Evolutionary conservation across 768 basidiomycete genomes (phyloP).

Genomic region (Leucocoprinus birnbaumii): DNA sequence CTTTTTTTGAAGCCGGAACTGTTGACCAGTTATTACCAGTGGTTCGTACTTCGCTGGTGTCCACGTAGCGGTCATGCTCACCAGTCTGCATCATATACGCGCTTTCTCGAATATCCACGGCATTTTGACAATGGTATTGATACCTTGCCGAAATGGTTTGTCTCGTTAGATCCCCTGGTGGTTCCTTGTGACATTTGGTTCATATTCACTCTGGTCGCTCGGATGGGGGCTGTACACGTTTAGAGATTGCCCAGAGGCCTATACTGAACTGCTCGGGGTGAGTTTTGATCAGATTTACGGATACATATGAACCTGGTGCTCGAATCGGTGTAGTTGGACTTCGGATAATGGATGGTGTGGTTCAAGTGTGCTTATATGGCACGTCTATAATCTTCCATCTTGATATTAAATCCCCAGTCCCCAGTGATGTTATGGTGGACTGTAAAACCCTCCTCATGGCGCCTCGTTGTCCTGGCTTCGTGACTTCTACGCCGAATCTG

Average conservation of each 20-base stretch:
- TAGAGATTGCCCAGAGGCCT: slow-evolving; percentile 78
- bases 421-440: background rate
- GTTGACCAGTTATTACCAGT: slow-evolving; percentile 54
- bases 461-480: slow-evolving; percentile 4
- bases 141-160: too few relatives aligned
- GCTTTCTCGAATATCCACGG: background rate
- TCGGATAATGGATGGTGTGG: background rate
- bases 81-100: too few relatives aligned
- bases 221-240: slow-evolving; percentile 75
- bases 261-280: slow-evolving; percentile 63
- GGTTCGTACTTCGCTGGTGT: slow-evolving; percentile 34
- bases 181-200: slow-evolving; percentile 76
- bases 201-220: slow-evolving; percentile 75
- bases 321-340: background rate
- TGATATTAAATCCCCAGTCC: background rate
- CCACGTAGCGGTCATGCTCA: background rate
- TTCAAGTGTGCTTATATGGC: background rate
- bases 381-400: background rate
- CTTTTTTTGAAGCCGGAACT: slow-evolving; percentile 45
- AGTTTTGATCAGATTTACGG: slow-evolving; percentile 20
- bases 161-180: slow-evolving; percentile 90
- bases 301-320: background rate
- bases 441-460: background rate
- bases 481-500: background rate
- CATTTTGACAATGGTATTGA: too few relatives aligned